Evolutionary conservation across 768 basidiomycete genomes (phyloP), one percentile per base, ranked within the genome.

Genomic region (Cyclocybe aegerita): DNA sequence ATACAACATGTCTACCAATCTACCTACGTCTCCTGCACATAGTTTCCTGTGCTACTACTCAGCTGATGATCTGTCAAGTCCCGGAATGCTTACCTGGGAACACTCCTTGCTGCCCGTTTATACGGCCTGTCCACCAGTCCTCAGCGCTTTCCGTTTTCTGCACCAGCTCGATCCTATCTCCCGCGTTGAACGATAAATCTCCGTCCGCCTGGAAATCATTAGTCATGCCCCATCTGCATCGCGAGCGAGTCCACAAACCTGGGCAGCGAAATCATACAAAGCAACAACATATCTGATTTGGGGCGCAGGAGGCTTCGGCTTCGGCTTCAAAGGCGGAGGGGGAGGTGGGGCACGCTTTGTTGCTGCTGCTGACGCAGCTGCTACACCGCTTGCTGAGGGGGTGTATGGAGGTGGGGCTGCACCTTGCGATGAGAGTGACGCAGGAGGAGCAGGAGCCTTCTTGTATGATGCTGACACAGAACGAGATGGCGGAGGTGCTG

Each of bases 101-200:
- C 11, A 94, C 88, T 7, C 95, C 95, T 65, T 91, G 82, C 54
- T 67, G 65, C 6, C 93, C 93, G 56, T 91, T 84, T 58, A 96
- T 46, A 60, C 81, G 79, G 6, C 96, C 95, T 23, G 94, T 97
- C 96, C 96, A 98, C 95, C 95, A 98, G 64, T 98, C 95, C 64
- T 98, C 92, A 23, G 85, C 64, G 60, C 84, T 94, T 6, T 79
- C 81, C 12, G 87, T 85, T 68, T 81, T 82, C 68, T 94, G 86
- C 33, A 97, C 78, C 47, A 98, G 74, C 70, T 96, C 93, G 66
- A 98, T 98, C 57, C 80, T 76, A 68, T 98, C 95, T 11, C 96
- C 96, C 11, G 83, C 81, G 54, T 76, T 83, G 74, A 98, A 98
- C 0, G 86, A 88, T 49, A 98, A 72, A 68, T 98, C 96, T 1